These are phyloP conservation scores for Nakaseomyces delphensis DNA, from an alignment of 1,139 yeast genomes.

Conservation along the genomic window DNA sequence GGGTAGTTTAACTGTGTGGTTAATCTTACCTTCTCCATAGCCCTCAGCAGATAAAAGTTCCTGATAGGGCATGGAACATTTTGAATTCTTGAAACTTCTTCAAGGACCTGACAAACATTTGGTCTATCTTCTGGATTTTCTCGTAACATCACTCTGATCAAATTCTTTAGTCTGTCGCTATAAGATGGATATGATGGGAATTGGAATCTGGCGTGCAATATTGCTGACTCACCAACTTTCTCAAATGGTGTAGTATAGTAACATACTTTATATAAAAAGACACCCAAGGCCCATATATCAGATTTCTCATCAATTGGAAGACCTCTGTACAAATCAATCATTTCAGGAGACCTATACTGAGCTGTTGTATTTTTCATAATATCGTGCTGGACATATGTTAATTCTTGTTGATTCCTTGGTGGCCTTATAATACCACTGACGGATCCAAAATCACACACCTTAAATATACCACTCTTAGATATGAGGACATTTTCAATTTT, in stretches of 20 bases:
- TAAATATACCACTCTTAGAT: slow-evolving; percentile 47
- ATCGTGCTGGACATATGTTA: slow-evolving; percentile 53
- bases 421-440: slow-evolving; percentile 54
- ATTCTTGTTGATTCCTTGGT: slow-evolving; percentile 55
- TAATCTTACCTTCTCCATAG: slow-evolving; percentile 12
- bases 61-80: slow-evolving; percentile 42
- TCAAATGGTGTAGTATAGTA: slow-evolving; percentile 78
- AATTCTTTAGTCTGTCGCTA: slow-evolving; percentile 45
- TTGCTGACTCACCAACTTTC: slow-evolving; percentile 61
- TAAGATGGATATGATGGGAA: slow-evolving; percentile 44
- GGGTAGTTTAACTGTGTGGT: background rate
- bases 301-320: slow-evolving; percentile 65
- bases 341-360: slow-evolving; percentile 74
- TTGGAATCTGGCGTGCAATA: slow-evolving; percentile 56
- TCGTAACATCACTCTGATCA: slow-evolving; percentile 55
- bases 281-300: slow-evolving; percentile 79
- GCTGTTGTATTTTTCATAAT: slow-evolving; percentile 72
- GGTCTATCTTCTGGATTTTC: slow-evolving; percentile 69
- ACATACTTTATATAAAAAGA: slow-evolving; percentile 64
- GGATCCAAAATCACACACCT: slow-evolving; percentile 76
- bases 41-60: slow-evolving; percentile 30
- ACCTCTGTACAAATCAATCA: slow-evolving; percentile 63
- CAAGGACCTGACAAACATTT: slow-evolving; percentile 57
- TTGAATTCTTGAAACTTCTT: slow-evolving; percentile 57
- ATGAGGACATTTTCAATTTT: slow-evolving; percentile 71